These are phyloP conservation scores for Litchi chinensis DNA, from an alignment of 345 rosid species.

Conservation along the genomic window DNA sequence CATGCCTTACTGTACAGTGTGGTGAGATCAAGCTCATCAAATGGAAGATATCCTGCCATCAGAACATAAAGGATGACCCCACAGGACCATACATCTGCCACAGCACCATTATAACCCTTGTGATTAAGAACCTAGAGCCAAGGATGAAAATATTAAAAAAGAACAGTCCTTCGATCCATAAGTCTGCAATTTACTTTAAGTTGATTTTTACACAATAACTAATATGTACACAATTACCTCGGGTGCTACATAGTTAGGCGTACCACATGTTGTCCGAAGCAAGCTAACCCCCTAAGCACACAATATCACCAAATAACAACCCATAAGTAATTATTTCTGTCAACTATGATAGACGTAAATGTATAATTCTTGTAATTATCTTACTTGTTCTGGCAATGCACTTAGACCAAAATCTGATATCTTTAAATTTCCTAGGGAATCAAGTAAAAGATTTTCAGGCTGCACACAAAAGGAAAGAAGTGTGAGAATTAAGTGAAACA, in stretches of 20 bases:
- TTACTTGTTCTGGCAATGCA: constrained; percentile 85
- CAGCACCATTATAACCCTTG: constrained; percentile 94
- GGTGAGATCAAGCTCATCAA: constrained; percentile 95
- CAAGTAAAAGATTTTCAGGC: constrained; percentile 97
- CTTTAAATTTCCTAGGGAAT: constrained; percentile 88
- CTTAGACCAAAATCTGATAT: constrained; percentile 97
- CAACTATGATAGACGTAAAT: not conserved
- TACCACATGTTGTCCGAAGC: constrained; percentile 92
- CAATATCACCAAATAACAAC: constrained; percentile 17
- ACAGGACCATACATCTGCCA: constrained; percentile 97
- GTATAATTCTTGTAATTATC: constrained; percentile 13
- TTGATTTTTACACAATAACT: not conserved
- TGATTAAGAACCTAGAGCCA: constrained; percentile 82
- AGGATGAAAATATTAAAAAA: constrained; percentile 17
- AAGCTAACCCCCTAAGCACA: constrained; percentile 73
- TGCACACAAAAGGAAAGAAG: constrained; percentile 31
- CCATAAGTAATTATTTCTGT: not conserved
- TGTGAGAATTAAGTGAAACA: constrained; percentile 21
- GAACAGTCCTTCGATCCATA: constrained; percentile 1
- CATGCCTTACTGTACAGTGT: constrained; percentile 94
- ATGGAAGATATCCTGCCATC: constrained; percentile 97
- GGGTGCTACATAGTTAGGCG: constrained; percentile 97
- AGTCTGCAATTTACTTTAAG: not conserved
- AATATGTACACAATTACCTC: constrained; percentile 55
- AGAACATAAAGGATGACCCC: constrained; percentile 95